phyloP scores from a whole-genome alignment of 2,329 filamentous ascomycete species.

The Diaporthe caulivora region DNA sequence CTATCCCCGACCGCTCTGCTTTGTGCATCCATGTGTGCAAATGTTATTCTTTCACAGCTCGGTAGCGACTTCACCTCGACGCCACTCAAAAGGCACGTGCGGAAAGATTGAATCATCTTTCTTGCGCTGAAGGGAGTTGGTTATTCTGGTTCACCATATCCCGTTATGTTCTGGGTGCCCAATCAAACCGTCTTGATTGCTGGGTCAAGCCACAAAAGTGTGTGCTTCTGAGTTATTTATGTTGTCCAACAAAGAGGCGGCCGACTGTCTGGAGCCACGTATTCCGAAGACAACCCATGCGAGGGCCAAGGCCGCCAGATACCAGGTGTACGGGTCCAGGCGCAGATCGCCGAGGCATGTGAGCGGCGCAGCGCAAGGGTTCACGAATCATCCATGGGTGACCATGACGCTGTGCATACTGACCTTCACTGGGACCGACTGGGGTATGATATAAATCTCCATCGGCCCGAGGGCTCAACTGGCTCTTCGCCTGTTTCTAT shows the following conservation, averaged over 20 bases:
- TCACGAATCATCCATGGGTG: background rate
- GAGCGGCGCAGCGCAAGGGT: slow-evolving; percentile 1
- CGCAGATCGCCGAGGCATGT: slow-evolving; percentile 12
- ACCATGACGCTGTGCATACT: background rate
- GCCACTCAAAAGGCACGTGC: no score
- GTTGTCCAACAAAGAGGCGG: background rate
- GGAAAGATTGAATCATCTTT: no score
- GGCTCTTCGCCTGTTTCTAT: background rate
- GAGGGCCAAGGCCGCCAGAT: background rate
- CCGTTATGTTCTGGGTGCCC: background rate
- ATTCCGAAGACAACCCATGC: background rate
- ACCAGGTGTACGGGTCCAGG: slow-evolving; percentile 4
- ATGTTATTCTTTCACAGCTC: no score
- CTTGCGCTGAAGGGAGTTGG: no score
- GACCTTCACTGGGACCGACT: background rate
- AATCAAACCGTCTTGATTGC: background rate
- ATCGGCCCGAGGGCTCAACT: background rate
- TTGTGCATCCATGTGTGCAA: background rate
- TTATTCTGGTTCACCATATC: no score
- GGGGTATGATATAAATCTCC: background rate
- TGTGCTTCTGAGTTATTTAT: background rate
- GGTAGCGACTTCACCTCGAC: no score
- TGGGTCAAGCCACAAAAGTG: background rate
- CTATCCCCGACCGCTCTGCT: no score
- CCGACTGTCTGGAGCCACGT: slow-evolving; percentile 6